Conservation (phyloP, 1,284 basidiomycete genomes). For the Fomitopsis betulina region DNA sequence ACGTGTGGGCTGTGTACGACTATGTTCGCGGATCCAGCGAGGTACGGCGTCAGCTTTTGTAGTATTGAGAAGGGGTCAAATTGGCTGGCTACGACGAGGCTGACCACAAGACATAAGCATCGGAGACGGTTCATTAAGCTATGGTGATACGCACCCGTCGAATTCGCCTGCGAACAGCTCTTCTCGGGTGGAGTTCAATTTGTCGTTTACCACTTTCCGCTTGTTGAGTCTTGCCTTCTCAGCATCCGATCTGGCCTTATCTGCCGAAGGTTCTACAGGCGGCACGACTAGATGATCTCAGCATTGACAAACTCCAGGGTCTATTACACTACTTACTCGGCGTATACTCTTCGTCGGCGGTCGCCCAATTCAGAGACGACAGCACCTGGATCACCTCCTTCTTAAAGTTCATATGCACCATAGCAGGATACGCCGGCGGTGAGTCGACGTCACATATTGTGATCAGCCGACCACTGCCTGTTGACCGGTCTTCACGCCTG, state of each 20-base stretch:
- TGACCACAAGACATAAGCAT: constrained; percentile 24
- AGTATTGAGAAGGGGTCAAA: constrained; percentile 87
- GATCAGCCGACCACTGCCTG: constrained; percentile 78
- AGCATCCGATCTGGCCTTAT: constrained; percentile 56
- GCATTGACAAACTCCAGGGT: background rate
- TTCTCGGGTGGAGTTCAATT: constrained; percentile 61
- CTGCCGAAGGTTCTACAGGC: constrained; percentile 49
- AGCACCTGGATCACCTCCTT: constrained; percentile 53
- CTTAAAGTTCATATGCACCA: constrained; percentile 85
- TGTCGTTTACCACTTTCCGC: constrained; percentile 58
- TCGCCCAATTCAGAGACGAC: constrained; percentile 86
- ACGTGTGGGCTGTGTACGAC: constrained; percentile 84
- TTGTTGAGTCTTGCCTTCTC: constrained; percentile 69
- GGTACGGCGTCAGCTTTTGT: constrained; percentile 67
- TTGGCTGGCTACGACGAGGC: constrained; percentile 79
- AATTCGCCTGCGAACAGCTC: constrained; percentile 88
- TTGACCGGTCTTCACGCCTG: constrained; percentile 1
- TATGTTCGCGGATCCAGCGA: constrained; percentile 83
- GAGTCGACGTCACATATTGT: constrained; percentile 90
- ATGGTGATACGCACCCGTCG: constrained; percentile 57
- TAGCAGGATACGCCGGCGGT: constrained; percentile 87
- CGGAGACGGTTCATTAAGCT: background rate
- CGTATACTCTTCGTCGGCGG: constrained; percentile 76
- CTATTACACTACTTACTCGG: constrained; percentile 43
- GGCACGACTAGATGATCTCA: constrained; percentile 40